Evolutionary conservation across 352 stramenopile species (phyloP), one percentile per base, ranked within the genome.

Genomic region (Vaucheria bursata): DNA sequence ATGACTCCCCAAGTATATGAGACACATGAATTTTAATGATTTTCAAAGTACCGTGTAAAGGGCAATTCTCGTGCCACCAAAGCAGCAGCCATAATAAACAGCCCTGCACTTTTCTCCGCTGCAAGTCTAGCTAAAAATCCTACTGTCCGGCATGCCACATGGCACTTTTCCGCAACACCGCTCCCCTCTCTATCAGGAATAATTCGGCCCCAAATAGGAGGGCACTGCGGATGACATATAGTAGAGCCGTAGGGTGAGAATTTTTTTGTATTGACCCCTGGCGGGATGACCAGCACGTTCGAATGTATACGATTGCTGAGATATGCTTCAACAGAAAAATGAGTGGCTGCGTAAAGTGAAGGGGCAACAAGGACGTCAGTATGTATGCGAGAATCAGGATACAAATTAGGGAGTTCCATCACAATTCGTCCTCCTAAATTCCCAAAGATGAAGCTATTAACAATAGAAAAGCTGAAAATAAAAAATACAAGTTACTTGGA

Each of bases 321-420:
- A 29, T 69, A 69, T 69, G 59, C 59, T 8, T 34, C 4, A 6
- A 69, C 59, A 38, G 4, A 77, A 45, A 8, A 5, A 64, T 83
- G 74, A 38, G 36, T 12, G 1, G 68, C 79, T 1, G 79, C 79
- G 73, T 67, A 84, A 53, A 77, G 79, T 37, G 7, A 67, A 1
- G 79, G 79, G n/a, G 77, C 75, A 2, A 84, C 69, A 1, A 84
- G 32, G 5, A 12, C 39, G 5, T 12, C 39, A 50, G 5, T 12
- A 5, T 50, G 39, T 29, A 65, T 49, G 79, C 74, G 53, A 32
- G 64, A 37, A 59, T 38, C 6, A 36, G 77, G 77, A 6, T 68
- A 78, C 3, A 82, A 37, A 35, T 83, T 83, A 33, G 78, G 78
- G 6, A 83, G 72, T 45, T 83, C 78, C 78, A 83, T 83, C 5